A percentile compares a stretch with the other conserved stretches of the same genome.
Conservation (phyloP, 495 filamentous ascomycete genomes). For the Xeromyces bisporus region DNA sequence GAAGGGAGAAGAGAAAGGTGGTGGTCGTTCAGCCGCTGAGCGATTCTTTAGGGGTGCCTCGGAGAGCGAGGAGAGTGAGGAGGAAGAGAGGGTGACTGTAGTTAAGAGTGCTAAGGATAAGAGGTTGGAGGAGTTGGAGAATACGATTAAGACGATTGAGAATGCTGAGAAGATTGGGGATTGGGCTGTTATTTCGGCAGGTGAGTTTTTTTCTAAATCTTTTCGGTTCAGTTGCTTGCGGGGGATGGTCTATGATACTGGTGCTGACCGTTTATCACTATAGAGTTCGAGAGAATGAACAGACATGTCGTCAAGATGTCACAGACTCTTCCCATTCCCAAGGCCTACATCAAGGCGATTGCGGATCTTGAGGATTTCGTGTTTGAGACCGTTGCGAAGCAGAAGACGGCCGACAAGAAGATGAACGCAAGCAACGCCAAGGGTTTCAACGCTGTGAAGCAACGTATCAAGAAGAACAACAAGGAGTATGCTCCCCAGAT, state of each 20-base stretch:
- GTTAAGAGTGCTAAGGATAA: conserved; percentile 98
- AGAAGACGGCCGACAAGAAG: conserved; percentile 92
- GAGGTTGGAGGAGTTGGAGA: conserved; percentile 81
- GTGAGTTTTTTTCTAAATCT: conserved; percentile 31
- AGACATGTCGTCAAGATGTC: conserved; percentile 66
- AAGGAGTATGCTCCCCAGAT: conserved; percentile 80
- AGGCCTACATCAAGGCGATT: conserved; percentile 80
- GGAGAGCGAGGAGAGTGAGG: conserved; percentile 69
- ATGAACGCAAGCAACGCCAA: conserved; percentile 94
- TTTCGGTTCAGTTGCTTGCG: neutral
- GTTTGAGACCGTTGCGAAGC: conserved; percentile 83
- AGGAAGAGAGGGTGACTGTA: conserved; percentile 64
- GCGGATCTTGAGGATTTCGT: conserved; percentile 90
- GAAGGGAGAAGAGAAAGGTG: conserved; percentile 42
- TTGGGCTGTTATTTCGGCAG: conserved; percentile 81
- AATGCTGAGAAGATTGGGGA: conserved; percentile 96
- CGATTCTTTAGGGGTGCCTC: conserved; percentile 66
- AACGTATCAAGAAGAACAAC: conserved; percentile 95
- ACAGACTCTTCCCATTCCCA: conserved; percentile 61
- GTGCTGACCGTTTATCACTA: conserved; percentile 8
- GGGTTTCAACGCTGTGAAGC: conserved; percentile 90
- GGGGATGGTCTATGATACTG: conserved; percentile 2
- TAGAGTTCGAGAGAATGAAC: conserved; percentile 97
- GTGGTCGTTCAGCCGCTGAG: conserved; percentile 51
- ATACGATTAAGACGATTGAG: conserved; percentile 73